Percentiles rank a stretch among this genome's conserved stretches.
phyloP scores from a whole-genome alignment of 345 rosid genomes.

The Geranium rotundifolium region DNA sequence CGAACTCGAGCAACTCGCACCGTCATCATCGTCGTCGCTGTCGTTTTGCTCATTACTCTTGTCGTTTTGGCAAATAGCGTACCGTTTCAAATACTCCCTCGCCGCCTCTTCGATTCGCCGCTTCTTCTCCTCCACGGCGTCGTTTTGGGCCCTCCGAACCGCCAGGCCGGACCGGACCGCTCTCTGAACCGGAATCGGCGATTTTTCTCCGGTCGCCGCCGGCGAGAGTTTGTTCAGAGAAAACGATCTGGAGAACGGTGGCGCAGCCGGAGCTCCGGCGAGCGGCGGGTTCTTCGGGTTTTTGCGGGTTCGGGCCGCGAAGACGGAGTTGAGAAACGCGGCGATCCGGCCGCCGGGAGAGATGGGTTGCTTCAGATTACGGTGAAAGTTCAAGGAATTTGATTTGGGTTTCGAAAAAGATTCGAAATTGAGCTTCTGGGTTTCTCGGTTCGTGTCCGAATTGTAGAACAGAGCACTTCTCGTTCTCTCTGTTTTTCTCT shows the following conservation, averaged over 20 bases:
- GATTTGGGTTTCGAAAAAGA: no score
- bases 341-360: conserved; percentile 67
- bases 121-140: conserved; percentile 26
- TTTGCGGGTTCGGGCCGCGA: conserved; percentile 27
- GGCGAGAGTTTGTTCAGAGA: conserved; percentile 53
- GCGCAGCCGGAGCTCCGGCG: conserved; percentile 54
- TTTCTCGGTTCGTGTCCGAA: no score
- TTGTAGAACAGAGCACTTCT: no score
- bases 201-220: conserved; percentile 19
- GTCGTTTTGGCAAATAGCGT: background rate
- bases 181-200: no score
- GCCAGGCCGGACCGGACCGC: no score
- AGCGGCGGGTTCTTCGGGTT: conserved; percentile 24
- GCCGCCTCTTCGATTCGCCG: conserved; percentile 30
- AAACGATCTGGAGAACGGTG: conserved; percentile 71
- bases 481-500: no score
- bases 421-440: no score
- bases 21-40: conserved; percentile 22
- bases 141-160: conserved; percentile 31
- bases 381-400: no score
- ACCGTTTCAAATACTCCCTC: conserved; percentile 17
- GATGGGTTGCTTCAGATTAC: conserved; percentile 44
- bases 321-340: conserved; percentile 57
- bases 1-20: conserved; percentile 36
- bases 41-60: background rate